Evolutionary conservation across 208 protist species (phyloP).

Genomic region (Naegleria lovaniensis): DNA sequence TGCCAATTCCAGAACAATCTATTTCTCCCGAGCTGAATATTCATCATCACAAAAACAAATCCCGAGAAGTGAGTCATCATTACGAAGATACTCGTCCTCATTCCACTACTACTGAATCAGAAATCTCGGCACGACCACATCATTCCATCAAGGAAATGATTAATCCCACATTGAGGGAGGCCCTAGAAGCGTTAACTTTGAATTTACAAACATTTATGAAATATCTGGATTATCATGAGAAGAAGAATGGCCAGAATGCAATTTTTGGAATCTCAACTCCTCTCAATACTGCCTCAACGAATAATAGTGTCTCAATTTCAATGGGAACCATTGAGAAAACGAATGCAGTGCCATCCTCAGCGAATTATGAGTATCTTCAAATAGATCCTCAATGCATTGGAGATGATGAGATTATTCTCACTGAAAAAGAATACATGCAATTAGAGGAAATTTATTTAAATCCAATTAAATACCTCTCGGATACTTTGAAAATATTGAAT

Average conservation of each 20-base stretch:
- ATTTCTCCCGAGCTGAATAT: too few species aligned
- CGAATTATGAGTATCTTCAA: background rate
- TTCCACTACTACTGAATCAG: background rate
- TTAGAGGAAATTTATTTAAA: background rate
- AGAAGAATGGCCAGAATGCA: background rate
- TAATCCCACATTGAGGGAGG: background rate
- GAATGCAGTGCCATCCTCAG: background rate
- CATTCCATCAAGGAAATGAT: background rate
- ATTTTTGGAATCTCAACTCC: background rate
- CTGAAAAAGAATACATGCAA: background rate
- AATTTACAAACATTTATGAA: slow-evolving; percentile 1
- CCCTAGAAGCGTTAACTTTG: background rate
- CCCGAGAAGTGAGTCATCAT: too few species aligned
- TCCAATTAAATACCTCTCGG: background rate
- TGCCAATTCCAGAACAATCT: too few species aligned
- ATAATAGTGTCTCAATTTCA: background rate
- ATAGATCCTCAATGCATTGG: background rate
- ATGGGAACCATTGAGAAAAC: background rate
- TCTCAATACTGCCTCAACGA: background rate
- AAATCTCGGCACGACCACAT: background rate
- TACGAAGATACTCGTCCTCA: background rate
- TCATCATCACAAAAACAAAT: too few species aligned
- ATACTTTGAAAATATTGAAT: background rate
- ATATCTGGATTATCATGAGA: background rate
- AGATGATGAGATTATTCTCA: background rate